phyloP scores from a whole-genome alignment of 345 rosid species.

The Hibiscus tridactylites region DNA sequence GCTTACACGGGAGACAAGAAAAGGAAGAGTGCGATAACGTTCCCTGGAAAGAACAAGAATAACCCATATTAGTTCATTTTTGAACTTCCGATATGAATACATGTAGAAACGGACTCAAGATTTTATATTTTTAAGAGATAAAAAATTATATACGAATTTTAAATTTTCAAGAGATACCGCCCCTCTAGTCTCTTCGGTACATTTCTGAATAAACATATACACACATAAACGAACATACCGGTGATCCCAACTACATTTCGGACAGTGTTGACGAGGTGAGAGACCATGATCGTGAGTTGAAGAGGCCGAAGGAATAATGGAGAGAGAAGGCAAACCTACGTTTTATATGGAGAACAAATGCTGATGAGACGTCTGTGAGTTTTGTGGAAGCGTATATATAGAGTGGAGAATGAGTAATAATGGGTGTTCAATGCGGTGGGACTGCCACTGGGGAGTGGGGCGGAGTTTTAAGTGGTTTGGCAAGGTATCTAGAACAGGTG shows the following conservation, averaged over 20 bases:
- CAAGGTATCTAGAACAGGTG: too few species aligned
- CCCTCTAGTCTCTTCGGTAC: too few species aligned
- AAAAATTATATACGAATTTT: too few species aligned
- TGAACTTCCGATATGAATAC: not conserved
- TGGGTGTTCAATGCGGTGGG: too few species aligned
- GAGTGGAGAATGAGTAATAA: too few species aligned
- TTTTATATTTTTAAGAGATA: too few species aligned
- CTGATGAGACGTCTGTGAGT: not conserved
- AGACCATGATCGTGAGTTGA: conserved; percentile 35
- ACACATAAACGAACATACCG: conserved; percentile 24
- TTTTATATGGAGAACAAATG: not conserved
- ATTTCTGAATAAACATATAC: too few species aligned
- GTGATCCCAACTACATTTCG: conserved; percentile 56
- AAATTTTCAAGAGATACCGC: too few species aligned
- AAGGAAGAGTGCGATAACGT: conserved; percentile 56
- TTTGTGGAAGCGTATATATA: not conserved
- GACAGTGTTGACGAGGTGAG: conserved; percentile 25
- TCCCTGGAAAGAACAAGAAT: conserved; percentile 44
- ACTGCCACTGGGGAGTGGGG: too few species aligned
- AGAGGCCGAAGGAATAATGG: not conserved
- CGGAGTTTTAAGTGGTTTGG: too few species aligned
- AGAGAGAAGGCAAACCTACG: too few species aligned
- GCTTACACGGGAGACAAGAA: conserved; percentile 86
- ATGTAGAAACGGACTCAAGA: too few species aligned
- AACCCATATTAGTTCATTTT: not conserved